phyloP scores from a whole-genome alignment of 257 asterid species.

The Nicotiana otophora region DNA sequence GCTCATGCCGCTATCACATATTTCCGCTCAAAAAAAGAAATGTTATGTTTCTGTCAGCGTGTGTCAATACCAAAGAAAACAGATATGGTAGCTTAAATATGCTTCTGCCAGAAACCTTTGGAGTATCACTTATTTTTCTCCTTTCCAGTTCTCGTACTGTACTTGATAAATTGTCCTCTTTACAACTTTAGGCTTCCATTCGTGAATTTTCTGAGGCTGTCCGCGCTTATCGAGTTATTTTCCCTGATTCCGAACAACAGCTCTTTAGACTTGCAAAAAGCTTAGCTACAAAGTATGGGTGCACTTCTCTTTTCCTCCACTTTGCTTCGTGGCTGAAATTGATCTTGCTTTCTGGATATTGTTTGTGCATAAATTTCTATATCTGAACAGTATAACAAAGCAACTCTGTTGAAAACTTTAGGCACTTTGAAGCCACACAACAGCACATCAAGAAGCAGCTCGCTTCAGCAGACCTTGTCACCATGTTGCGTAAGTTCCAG shows the following conservation, averaged over 20 bases:
- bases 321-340: not conserved
- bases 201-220: constrained; percentile 91
- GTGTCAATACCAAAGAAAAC: not conserved
- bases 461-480: constrained; percentile 54
- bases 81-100: not conserved
- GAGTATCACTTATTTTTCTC: not conserved
- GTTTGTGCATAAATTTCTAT: not conserved
- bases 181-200: constrained; percentile 63
- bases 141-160: not conserved
- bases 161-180: constrained; percentile 1
- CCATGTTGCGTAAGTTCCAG: constrained; percentile 58
- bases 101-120: constrained; percentile 2
- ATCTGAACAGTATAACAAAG: not conserved
- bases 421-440: constrained; percentile 81
- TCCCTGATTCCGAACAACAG: constrained; percentile 78
- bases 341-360: constrained; percentile 3
- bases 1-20: constrained; percentile 8
- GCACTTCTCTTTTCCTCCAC: not conserved
- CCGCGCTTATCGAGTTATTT: constrained; percentile 89
- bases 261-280: constrained; percentile 76
- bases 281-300: constrained; percentile 61
- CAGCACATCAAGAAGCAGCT: constrained; percentile 55
- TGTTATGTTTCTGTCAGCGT: not conserved
- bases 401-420: constrained; percentile 16
- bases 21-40: not conserved